Conservation (phyloP, 1,284 basidiomycete species). For the Irpex lacteus region DNA sequence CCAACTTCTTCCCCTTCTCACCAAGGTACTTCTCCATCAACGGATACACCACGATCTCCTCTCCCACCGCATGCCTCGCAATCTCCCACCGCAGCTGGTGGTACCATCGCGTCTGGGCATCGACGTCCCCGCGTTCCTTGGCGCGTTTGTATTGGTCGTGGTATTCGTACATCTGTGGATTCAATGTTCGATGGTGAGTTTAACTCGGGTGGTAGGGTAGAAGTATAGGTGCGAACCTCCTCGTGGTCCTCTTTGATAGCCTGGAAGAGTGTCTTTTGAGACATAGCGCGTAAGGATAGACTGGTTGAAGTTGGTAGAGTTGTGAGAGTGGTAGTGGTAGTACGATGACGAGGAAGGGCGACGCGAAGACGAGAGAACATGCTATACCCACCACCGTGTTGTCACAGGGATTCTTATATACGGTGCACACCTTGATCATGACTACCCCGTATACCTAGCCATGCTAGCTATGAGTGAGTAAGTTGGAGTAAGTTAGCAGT, state of each 20-base stretch:
- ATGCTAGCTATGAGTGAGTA: no score
- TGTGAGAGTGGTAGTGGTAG: neutral
- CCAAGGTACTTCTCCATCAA: slow-evolving; percentile 64
- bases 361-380: neutral
- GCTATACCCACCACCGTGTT: neutral
- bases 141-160: slow-evolving; percentile 49
- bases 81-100: slow-evolving; percentile 59
- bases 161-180: slow-evolving; percentile 49
- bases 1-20: slow-evolving; percentile 46
- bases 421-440: neutral
- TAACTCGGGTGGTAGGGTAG: neutral
- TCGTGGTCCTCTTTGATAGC: slow-evolving; percentile 46
- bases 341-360: neutral
- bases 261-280: slow-evolving; percentile 32
- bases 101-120: slow-evolving; percentile 52
- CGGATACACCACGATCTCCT: slow-evolving; percentile 68
- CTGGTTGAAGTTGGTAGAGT: neutral
- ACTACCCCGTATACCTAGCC: no score
- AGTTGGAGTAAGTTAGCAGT: neutral
- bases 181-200: neutral
- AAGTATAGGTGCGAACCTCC: slow-evolving; percentile 30
- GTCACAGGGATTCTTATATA: neutral
- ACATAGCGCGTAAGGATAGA: slow-evolving; percentile 22
- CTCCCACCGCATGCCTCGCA: slow-evolving; percentile 59
- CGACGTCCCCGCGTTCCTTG: slow-evolving; percentile 35